Conservation (phyloP, 257 asterid species). For the Euphrasia confusa region DNA sequence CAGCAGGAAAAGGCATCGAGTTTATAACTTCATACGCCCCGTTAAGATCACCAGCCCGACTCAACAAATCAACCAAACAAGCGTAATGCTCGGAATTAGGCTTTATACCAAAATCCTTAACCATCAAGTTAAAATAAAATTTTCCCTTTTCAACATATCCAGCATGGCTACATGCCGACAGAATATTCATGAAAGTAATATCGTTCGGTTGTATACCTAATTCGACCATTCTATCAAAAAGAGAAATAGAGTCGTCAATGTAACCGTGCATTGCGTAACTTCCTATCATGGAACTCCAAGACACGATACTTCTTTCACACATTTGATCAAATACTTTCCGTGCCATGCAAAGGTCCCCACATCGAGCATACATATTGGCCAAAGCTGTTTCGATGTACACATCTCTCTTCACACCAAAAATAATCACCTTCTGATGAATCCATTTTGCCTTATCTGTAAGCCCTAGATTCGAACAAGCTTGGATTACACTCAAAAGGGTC, state of each 20-base stretch:
- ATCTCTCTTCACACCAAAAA: constrained; percentile 46
- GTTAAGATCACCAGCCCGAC: constrained; percentile 74
- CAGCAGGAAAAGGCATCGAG: constrained; percentile 55
- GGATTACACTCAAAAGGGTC: constrained; percentile 63
- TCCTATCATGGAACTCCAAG: constrained; percentile 86
- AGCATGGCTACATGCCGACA: constrained; percentile 81
- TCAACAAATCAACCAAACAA: constrained; percentile 79
- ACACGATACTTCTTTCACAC: constrained; percentile 45
- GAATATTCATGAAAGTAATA: constrained; percentile 62
- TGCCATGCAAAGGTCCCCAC: constrained; percentile 75
- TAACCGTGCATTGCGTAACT: constrained; percentile 82
- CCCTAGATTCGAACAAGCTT: constrained; percentile 76
- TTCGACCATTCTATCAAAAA: constrained; percentile 55
- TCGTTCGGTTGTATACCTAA: constrained; percentile 64
- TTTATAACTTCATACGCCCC: constrained; percentile 60
- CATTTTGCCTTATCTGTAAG: constrained; percentile 62
- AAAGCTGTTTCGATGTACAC: constrained; percentile 62
- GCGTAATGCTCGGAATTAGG: constrained; percentile 75
- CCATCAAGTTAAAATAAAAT: constrained; percentile 58
- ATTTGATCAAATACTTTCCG: constrained; percentile 51
- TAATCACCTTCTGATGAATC: constrained; percentile 71
- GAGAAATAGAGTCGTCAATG: constrained; percentile 44
- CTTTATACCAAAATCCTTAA: constrained; percentile 38
- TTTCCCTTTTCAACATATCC: constrained; percentile 71
- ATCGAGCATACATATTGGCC: constrained; percentile 69